phyloP scores from a whole-genome alignment of 208 protist species.

The Leishmania turanica region DNA sequence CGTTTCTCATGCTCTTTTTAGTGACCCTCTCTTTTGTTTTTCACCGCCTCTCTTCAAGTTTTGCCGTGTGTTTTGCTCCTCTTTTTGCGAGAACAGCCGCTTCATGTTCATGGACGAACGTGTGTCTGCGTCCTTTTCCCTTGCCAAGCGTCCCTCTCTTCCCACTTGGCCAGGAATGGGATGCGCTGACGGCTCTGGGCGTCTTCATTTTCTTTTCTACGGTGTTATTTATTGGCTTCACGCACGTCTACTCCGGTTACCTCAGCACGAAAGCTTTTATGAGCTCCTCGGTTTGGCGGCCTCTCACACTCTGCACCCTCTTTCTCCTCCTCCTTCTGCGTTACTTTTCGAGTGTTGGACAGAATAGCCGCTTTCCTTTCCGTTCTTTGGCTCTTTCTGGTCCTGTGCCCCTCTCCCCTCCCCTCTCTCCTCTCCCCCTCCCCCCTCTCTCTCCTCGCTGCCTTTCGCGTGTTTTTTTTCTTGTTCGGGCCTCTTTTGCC shows the following conservation, averaged over 20 bases:
- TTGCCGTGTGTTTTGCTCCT: not conserved
- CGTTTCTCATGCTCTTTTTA: conserved; percentile 8
- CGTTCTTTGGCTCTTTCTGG: not conserved
- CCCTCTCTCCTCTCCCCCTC: not conserved
- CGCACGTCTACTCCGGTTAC: not conserved
- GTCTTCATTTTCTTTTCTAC: not conserved
- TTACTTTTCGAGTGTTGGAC: not conserved
- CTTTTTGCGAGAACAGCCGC: not conserved
- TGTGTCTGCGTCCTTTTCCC: not conserved
- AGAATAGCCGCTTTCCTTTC: not conserved
- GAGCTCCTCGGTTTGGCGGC: not conserved
- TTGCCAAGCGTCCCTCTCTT: not conserved
- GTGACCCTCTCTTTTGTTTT: not conserved
- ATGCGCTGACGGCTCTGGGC: not conserved
- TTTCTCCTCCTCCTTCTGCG: not conserved
- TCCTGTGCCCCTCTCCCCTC: not conserved
- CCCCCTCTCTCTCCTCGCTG: not conserved
- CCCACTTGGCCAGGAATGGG: not conserved
- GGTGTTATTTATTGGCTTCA: not conserved
- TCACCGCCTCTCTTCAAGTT: not conserved
- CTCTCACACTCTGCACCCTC: not conserved
- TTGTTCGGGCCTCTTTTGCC: not conserved
- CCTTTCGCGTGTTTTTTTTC: not conserved
- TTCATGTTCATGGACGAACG: not conserved
- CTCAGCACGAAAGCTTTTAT: not conserved